These are phyloP conservation scores for Diaporthe eres DNA, from an alignment of 2,329 filamentous ascomycete species.

Conservation along the genomic window DNA sequence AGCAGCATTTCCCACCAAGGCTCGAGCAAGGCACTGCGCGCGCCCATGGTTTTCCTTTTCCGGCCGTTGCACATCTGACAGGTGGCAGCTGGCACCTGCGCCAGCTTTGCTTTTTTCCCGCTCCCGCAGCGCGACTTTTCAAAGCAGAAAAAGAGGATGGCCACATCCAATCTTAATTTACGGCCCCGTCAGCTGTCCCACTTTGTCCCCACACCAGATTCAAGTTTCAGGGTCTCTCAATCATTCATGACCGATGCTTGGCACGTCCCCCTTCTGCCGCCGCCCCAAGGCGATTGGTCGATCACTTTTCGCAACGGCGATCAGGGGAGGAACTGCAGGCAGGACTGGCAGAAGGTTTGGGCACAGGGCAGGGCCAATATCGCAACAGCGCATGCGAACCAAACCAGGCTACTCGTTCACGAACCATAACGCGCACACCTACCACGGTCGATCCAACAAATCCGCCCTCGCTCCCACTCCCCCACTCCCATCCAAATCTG, in stretches of 20 bases:
- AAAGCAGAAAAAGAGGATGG: conserved; percentile 5
- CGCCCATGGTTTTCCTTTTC: background rate
- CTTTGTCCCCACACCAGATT: background rate
- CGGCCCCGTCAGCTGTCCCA: background rate
- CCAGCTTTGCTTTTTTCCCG: conserved; percentile 19
- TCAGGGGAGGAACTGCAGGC: conserved; percentile 13
- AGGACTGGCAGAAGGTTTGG: background rate
- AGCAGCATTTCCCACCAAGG: too few species aligned
- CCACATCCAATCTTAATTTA: conserved; percentile 16
- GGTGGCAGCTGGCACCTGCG: conserved; percentile 17
- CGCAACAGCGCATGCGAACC: conserved; percentile 15
- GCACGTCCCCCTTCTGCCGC: background rate
- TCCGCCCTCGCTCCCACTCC: conserved; percentile 1
- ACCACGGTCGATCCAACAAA: conserved; percentile 1
- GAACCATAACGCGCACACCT: conserved; percentile 3
- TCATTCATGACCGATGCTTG: conserved; percentile 17
- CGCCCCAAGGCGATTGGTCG: conserved; percentile 21
- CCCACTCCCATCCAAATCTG: background rate
- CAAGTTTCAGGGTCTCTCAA: conserved; percentile 25
- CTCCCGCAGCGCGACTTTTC: background rate
- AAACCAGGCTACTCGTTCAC: background rate
- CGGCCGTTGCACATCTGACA: background rate
- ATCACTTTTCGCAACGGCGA: conserved; percentile 8
- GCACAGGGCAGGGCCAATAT: conserved; percentile 4
- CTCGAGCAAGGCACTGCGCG: background rate